phyloP scores from a whole-genome alignment of 768 basidiomycete genomes.

The Termitomyces sp. region DNA sequence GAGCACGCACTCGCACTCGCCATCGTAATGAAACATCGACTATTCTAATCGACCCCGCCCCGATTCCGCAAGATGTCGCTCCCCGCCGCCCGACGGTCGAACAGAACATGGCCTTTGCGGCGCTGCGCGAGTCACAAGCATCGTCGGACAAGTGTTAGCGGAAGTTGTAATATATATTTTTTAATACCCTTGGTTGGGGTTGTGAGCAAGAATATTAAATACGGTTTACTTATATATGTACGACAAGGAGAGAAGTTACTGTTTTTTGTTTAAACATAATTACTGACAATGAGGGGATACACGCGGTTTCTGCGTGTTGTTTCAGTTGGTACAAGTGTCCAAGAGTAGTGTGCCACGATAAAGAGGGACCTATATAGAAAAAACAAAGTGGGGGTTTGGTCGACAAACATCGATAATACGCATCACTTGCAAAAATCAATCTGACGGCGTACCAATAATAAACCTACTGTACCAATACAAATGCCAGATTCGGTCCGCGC shows the following conservation, averaged over 20 bases:
- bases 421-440: conserved; percentile 14
- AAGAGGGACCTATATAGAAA: not conserved
- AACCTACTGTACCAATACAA: conserved; percentile 52
- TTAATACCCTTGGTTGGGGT: conserved; percentile 2
- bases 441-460: conserved; percentile 29
- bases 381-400: not conserved
- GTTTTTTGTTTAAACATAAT: conserved; percentile 6
- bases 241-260: not conserved
- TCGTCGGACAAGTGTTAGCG: conserved; percentile 7
- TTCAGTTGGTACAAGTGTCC: conserved; percentile 1
- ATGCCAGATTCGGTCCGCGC: conserved; percentile 29
- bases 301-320: conserved; percentile 11
- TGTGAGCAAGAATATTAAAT: not conserved
- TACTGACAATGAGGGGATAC: conserved; percentile 10
- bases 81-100: conserved; percentile 65
- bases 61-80: conserved; percentile 29
- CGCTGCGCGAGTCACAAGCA: conserved; percentile 45
- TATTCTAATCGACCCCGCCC: conserved; percentile 35
- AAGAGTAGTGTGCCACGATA: not conserved
- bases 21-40: conserved; percentile 31
- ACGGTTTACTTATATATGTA: not conserved
- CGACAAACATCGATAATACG: conserved; percentile 13
- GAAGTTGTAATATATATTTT: conserved; percentile 6
- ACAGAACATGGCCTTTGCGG: conserved; percentile 82
- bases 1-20: conserved; percentile 11